Base-by-base conservation (phyloP, 2,329 filamentous ascomycete species). In the Aphanocladium album region DNA sequence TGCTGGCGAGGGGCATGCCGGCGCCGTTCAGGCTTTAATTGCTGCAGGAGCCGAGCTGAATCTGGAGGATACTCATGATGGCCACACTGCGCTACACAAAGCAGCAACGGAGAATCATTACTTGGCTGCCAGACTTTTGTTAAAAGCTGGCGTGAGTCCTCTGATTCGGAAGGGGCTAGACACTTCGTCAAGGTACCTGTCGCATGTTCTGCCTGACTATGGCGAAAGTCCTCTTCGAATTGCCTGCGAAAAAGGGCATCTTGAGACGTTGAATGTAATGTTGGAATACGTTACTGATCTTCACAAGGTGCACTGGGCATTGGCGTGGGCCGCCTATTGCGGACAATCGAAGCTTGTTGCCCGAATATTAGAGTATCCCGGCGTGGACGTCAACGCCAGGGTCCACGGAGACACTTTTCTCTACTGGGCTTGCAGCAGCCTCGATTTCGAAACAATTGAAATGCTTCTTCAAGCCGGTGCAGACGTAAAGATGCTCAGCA, bases 1-100 rank as follows among this genome's bases (percentile, higher is more conserved):
- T 54, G 68, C 71, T 17, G 21, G 4, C 1, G 55, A 45, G 6
- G 69, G 71, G 0, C 67, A 69, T 45, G 37, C 57, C 1, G 63
- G 55, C 23, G 33, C 37, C 1, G 56, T 45, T 11, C 11, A 21
- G 23, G 9, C 19, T 8, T 52, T 59, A 19, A 52, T 59, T 25
- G 37, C 47, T 12, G 37, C 56, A 50, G 56, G 46, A n/a, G 47
- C 27, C 12, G 35, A 16, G 47, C 12, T 30, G 39, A 37, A 59
- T 21, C 37, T 25, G 3, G 17, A 12, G 2, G 27, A 23, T 2
- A 33, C 5, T 0, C 0, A 1, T 12, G 14, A 23, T 12, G 56
- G 56, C 1, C n/a, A 30, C 9, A 59, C 17, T 2, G 14, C 56
- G 2, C 46, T 59, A 8, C 56, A 59, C 17, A 30, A 45, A 52